A percentile compares a stretch with the other conserved stretches of the same genome.
These are phyloP conservation scores for Morella rubra DNA, from an alignment of 306 rosid species.

Conservation along the genomic window DNA sequence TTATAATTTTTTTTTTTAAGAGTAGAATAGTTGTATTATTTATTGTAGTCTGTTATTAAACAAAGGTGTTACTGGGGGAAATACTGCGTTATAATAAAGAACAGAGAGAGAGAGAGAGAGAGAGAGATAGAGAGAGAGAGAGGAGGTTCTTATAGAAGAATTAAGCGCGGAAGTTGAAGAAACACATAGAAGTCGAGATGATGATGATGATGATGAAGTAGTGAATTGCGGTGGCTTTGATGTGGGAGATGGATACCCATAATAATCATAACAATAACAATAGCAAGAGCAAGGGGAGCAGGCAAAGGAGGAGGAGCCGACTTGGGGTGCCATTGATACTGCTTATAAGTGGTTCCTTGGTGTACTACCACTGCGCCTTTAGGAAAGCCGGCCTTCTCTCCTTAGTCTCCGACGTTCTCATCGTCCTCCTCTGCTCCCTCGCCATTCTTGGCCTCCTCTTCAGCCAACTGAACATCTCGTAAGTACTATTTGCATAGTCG, in stretches of 20 bases:
- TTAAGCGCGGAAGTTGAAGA: not conserved
- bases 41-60: too few species aligned
- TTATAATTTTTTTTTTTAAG: too few species aligned
- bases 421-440: conserved; percentile 91
- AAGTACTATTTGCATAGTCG: not conserved
- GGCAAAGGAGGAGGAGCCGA: conserved; percentile 29
- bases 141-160: not conserved
- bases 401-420: conserved; percentile 81
- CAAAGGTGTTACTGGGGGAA: too few species aligned
- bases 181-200: not conserved
- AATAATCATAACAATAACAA: not conserved
- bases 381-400: conserved; percentile 67
- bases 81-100: too few species aligned
- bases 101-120: too few species aligned
- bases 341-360: conserved; percentile 58
- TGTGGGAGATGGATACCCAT: conserved; percentile 23
- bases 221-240: not conserved
- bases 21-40: too few species aligned
- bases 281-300: not conserved
- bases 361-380: conserved; percentile 85
- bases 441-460: conserved; percentile 96
- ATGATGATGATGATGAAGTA: not conserved
- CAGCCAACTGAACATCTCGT: conserved; percentile 77
- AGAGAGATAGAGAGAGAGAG: conserved; percentile 4
- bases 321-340: conserved; percentile 52